A percentile compares a stretch with the other conserved stretches of the same genome.
Evolutionary conservation across 345 rosid genomes (phyloP).

Genomic region (Citrus cavaleriei): DNA sequence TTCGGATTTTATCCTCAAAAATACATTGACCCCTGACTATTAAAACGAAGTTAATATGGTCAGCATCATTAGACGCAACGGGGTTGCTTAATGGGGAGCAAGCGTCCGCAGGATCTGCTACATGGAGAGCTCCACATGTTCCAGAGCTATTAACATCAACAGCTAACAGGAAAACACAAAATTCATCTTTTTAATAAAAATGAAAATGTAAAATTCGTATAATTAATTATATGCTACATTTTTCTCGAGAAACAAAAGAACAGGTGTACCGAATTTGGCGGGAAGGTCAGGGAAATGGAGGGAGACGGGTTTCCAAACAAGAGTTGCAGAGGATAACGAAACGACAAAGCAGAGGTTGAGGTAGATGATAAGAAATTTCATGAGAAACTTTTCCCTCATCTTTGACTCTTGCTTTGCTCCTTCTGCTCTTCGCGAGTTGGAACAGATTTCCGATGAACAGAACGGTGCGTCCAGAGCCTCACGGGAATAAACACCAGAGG

Average conservation of each 20-base stretch:
- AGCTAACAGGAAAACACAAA: slow-evolving; percentile 26
- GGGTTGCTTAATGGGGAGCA: slow-evolving; percentile 42
- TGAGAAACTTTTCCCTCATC: slow-evolving; percentile 22
- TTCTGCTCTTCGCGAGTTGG: not conserved
- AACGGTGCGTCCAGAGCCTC: not conserved
- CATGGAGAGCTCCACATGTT: slow-evolving; percentile 56
- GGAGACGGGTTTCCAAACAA: slow-evolving; percentile 47
- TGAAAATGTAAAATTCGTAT: not conserved
- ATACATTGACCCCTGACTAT: slow-evolving; percentile 59
- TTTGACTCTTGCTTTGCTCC: not conserved
- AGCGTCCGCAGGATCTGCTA: slow-evolving; percentile 57
- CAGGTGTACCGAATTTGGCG: slow-evolving; percentile 57
- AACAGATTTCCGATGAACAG: not conserved
- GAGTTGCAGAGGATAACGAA: slow-evolving; percentile 32
- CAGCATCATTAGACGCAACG: slow-evolving; percentile 29
- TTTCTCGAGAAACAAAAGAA: slow-evolving; percentile 19
- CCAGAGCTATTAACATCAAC: slow-evolving; percentile 31
- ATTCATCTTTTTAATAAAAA: not conserved
- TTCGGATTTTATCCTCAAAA: slow-evolving; percentile 57
- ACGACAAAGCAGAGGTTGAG: slow-evolving; percentile 21
- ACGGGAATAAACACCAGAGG: no score
- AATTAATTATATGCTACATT: not conserved
- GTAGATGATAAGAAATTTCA: not conserved
- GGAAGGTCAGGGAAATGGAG: slow-evolving; percentile 62
- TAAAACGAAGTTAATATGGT: slow-evolving; percentile 36